Evolutionary conservation across 1,139 yeast species (phyloP).

Genomic region (Kluyveromyces sp.): DNA sequence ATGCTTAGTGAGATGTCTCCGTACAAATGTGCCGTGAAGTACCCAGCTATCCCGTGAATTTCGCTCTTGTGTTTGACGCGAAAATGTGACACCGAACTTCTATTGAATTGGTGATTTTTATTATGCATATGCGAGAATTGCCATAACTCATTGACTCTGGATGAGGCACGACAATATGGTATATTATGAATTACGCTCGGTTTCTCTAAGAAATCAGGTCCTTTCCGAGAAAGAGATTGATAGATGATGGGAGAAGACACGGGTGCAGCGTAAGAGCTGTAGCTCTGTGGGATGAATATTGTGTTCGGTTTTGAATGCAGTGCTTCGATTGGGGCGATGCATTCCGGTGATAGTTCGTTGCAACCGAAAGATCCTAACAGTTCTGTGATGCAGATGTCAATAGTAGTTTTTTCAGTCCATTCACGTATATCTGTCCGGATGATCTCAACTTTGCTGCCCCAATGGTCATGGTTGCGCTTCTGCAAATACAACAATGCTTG

Average conservation of each 20-base stretch:
- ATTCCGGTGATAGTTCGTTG: conserved; percentile 84
- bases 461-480: conserved; percentile 37
- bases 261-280: conserved; percentile 59
- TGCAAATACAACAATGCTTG: conserved; percentile 48
- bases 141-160: conserved; percentile 45
- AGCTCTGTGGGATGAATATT: conserved; percentile 57
- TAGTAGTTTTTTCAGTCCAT: conserved; percentile 36
- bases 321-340: conserved; percentile 38
- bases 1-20: conserved; percentile 51
- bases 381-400: conserved; percentile 68
- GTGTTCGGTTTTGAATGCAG: conserved; percentile 30
- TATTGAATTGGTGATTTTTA: conserved; percentile 13
- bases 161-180: conserved; percentile 41
- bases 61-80: conserved; percentile 41
- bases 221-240: conserved; percentile 29
- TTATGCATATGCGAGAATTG: conserved; percentile 42
- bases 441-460: conserved; percentile 45
- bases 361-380: conserved; percentile 87
- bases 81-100: conserved; percentile 28
- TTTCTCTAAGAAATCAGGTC: conserved; percentile 34
- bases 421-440: conserved; percentile 51
- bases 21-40: conserved; percentile 60
- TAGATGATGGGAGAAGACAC: conserved; percentile 49
- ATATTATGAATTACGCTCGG: conserved; percentile 59
- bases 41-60: conserved; percentile 71